phyloP scores from a whole-genome alignment of 2,329 filamentous ascomycete species.

The Trichoderma oligosporum region DNA sequence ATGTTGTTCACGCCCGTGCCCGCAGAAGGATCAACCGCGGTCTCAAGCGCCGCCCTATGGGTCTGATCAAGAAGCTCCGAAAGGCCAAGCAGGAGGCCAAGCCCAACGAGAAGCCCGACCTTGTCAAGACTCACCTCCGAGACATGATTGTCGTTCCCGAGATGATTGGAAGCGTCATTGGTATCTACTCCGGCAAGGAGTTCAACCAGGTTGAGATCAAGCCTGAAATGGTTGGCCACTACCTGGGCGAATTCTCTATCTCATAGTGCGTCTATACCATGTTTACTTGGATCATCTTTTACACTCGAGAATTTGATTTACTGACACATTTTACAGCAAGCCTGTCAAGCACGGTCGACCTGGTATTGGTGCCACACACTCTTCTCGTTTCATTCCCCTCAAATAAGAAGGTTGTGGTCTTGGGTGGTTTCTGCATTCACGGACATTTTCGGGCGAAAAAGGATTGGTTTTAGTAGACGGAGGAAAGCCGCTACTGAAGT shows the following conservation, averaged over 20 bases:
- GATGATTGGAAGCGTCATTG: slow-evolving; percentile 98
- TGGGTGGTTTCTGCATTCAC: slow-evolving; percentile 56
- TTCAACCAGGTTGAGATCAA: slow-evolving; percentile 99
- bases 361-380: slow-evolving; percentile 99
- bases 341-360: slow-evolving; percentile 99
- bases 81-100: slow-evolving; percentile 98
- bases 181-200: slow-evolving; percentile 99
- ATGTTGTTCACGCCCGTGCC: slow-evolving; percentile 98
- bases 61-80: slow-evolving; percentile 99
- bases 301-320: not conserved
- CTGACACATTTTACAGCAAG: slow-evolving; percentile 68
- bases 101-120: slow-evolving; percentile 99
- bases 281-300: not conserved
- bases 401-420: slow-evolving; percentile 75
- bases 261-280: slow-evolving; percentile 71
- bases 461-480: slow-evolving; percentile 52
- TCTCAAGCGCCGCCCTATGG: slow-evolving; percentile 99
- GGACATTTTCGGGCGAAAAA: slow-evolving; percentile 55
- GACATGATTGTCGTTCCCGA: slow-evolving; percentile 99
- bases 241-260: slow-evolving; percentile 99
- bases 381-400: slow-evolving; percentile 99
- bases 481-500: slow-evolving; percentile 42
- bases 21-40: slow-evolving; percentile 99
- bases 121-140: slow-evolving; percentile 98
- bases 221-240: slow-evolving; percentile 99